Base-by-base conservation (phyloP, 352 stramenopile genomes). In the Pythium myriotylum region DNA sequence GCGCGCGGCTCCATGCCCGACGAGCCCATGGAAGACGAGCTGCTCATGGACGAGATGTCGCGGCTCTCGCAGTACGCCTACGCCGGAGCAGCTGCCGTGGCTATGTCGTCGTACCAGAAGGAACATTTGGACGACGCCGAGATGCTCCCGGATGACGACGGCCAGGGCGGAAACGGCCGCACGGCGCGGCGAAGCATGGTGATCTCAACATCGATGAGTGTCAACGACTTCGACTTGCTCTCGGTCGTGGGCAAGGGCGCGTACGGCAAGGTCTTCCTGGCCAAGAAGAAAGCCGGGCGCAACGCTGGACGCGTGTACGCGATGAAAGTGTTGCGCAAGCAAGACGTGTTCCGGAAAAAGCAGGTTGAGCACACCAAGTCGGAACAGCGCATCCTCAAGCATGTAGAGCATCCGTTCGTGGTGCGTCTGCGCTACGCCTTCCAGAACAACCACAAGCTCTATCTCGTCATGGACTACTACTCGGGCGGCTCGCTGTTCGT, bases 381-480 rank as follows among this genome's bases (percentile, higher is more conserved):
- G 37, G 88, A 96, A 70, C 86, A 91, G 68, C 81, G 84, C 23
- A 95, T 96, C 64, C 70, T 96, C n/a, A 91, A 91, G 48, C 72
- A 94, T 52, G 74, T 95, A 20, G 80, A 95, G 55, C 88, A 96
- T 33, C 88, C 89, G 33, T 97, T 97, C 48, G 76, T 97, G n/a
- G 87, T 96, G 58, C 81, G 83, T 0, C 57, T 97, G 35, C 77
- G 88, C 24, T 96, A 94, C 65, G 85, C 87, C 2, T 97, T 97
- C 71, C 89, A 97, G 70, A 94, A 92, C 55, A 63, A 91, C 27
- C 75, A 93, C 67, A 95, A 95, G 60, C 64, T 97, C 33, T 95
- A 95, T 50, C 51, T 97, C 17, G 86, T 97, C 9, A 92, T 96
- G 80, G 89, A 96, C 47, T 97, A 96, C 68, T 96, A 92, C 73